Conservation (phyloP, 176 grass and related monocot species). For the Carex pumila region DNA sequence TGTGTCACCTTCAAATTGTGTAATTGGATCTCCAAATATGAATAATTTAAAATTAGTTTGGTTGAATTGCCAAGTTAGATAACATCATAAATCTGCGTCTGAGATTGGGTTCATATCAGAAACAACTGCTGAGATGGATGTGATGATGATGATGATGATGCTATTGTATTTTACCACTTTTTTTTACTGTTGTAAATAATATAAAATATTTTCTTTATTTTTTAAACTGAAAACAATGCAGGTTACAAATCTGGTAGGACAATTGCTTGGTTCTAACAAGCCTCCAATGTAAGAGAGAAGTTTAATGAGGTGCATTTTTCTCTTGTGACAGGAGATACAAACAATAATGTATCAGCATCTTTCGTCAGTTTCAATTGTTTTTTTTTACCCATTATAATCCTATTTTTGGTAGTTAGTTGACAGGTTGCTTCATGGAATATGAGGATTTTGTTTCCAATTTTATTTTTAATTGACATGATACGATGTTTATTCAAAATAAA, state of each 20-base stretch:
- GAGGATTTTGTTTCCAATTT: slow-evolving; percentile 1
- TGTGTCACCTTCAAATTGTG: no score
- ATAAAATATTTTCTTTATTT: neutral
- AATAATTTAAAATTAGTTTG: no score
- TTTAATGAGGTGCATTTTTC: slow-evolving; percentile 9
- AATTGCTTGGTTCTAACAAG: slow-evolving; percentile 64
- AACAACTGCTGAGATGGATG: neutral
- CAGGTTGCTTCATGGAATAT: neutral
- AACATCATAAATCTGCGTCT: no score
- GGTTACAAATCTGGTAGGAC: slow-evolving; percentile 90
- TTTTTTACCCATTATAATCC: neutral
- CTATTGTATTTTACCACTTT: neutral
- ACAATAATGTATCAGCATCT: neutral
- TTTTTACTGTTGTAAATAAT: neutral
- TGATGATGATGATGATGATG: neutral
- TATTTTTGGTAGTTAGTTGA: neutral
- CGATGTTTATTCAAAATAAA: neutral
- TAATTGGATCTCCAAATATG: no score
- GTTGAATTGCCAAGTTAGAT: no score
- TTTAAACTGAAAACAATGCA: slow-evolving; percentile 27
- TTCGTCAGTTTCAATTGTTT: neutral
- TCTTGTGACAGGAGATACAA: slow-evolving; percentile 20
- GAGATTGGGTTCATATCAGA: neutral
- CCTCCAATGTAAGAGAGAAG: slow-evolving; percentile 43
- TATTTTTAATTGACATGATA: neutral